phyloP scores from a whole-genome alignment of 768 basidiomycete species.

The Podaxis sp. region DNA sequence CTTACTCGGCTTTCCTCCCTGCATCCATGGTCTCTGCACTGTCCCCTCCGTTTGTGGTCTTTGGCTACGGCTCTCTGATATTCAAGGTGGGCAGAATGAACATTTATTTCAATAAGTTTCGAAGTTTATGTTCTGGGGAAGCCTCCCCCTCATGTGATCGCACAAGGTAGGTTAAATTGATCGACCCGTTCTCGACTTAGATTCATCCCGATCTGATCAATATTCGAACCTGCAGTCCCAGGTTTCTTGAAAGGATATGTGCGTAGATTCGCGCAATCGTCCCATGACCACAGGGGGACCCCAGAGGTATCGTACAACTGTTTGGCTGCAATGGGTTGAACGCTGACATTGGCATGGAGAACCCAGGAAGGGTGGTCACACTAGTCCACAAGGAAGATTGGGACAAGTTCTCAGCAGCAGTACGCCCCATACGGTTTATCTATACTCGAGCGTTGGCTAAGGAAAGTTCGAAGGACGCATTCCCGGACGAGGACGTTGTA shows the following conservation, averaged over 20 bases:
- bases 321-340: not conserved
- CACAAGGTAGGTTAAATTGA: slow-evolving; percentile 45
- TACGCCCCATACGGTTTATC: slow-evolving; percentile 28
- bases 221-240: slow-evolving; percentile 39
- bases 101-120: not conserved
- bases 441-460: no score
- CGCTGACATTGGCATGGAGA: slow-evolving; percentile 36
- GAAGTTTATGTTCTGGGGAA: slow-evolving; percentile 24
- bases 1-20: not conserved
- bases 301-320: slow-evolving; percentile 52
- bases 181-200: not conserved
- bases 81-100: slow-evolving; percentile 62
- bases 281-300: slow-evolving; percentile 91
- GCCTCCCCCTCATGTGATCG: slow-evolving; percentile 81
- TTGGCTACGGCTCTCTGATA: slow-evolving; percentile 91
- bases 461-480: slow-evolving; percentile 47
- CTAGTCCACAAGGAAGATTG: slow-evolving; percentile 87
- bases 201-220: not conserved
- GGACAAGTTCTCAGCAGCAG: slow-evolving; percentile 70
- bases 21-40: slow-evolving; percentile 10
- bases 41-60: slow-evolving; percentile 60
- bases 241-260: slow-evolving; percentile 92
- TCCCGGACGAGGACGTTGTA: slow-evolving; percentile 72
- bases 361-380: slow-evolving; percentile 88
- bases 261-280: slow-evolving; percentile 85